A percentile compares a stretch with the other conserved stretches of the same genome.
Conservation (phyloP, 331 rosid genomes). For the Rosa hybrid region DNA sequence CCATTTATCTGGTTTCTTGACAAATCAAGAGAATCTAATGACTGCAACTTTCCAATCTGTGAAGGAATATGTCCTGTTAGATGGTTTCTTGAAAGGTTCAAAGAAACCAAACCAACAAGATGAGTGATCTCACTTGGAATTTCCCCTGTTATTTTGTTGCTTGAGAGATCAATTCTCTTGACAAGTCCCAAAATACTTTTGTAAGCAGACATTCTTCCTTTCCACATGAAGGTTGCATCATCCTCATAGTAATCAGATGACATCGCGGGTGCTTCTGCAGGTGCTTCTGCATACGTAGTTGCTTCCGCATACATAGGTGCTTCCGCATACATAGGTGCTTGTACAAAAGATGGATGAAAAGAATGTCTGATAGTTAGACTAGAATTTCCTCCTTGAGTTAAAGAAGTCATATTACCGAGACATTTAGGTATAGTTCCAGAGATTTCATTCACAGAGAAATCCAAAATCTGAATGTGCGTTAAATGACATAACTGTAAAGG, state of each 20-base stretch:
- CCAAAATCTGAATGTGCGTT: no score
- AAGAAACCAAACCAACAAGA: background rate
- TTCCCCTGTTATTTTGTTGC: constrained; percentile 22
- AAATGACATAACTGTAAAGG: background rate
- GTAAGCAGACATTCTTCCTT: background rate
- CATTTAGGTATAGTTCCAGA: constrained; percentile 8
- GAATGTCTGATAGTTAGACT: no score
- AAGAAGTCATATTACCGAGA: background rate
- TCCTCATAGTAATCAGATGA: background rate
- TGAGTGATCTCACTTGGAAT: constrained; percentile 20
- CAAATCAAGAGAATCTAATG: background rate
- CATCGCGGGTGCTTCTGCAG: no score
- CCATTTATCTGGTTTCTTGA: background rate
- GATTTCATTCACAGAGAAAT: background rate
- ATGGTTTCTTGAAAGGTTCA: constrained; percentile 32
- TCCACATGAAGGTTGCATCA: background rate
- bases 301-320: no score
- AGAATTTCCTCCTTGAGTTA: background rate
- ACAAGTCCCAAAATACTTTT: background rate
- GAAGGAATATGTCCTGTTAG: constrained; percentile 18
- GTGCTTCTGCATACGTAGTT: no score
- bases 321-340: background rate
- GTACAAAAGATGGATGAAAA: no score
- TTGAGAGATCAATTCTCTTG: constrained; percentile 27
- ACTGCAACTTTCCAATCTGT: background rate